Evolutionary conservation across 75 land plant genomes (phyloP).

Genomic region (Sequoiadendron giganteum): DNA sequence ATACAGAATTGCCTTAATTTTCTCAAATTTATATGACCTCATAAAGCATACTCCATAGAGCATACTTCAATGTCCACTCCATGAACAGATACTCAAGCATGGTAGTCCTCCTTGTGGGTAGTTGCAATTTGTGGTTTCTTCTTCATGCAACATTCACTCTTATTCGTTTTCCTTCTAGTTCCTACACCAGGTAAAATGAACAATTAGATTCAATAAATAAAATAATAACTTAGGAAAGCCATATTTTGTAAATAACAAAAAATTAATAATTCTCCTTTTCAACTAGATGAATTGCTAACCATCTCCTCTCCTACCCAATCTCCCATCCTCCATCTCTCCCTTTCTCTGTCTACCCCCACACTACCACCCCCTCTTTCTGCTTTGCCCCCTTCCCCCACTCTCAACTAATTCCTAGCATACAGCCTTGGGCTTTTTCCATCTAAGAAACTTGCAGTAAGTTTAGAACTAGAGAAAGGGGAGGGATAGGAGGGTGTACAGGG

Average conservation of each 20-base stretch:
- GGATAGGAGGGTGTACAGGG: too few species aligned
- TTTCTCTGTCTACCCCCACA: too few species aligned
- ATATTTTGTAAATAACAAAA: not conserved
- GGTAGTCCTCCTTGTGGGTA: not conserved
- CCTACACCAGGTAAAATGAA: slow-evolving; percentile 1
- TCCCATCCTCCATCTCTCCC: not conserved
- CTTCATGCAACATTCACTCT: slow-evolving; percentile 8
- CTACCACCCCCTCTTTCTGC: too few species aligned
- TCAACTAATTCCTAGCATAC: too few species aligned
- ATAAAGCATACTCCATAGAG: not conserved
- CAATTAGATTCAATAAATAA: not conserved
- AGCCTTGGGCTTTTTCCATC: too few species aligned
- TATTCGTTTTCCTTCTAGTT: slow-evolving; percentile 10
- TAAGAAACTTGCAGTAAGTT: too few species aligned
- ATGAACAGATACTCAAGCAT: slow-evolving; percentile 1
- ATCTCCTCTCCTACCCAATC: not conserved
- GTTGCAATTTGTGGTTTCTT: not conserved
- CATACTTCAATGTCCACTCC: not conserved
- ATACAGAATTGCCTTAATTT: not conserved
- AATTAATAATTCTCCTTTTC: not conserved
- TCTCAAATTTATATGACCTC: not conserved
- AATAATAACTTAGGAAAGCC: not conserved
- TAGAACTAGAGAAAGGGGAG: too few species aligned
- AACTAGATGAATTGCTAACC: not conserved
- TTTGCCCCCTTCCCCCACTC: too few species aligned